Evolutionary conservation across 202 grass and related monocot genomes (phyloP).

Genomic region (Thinopyrum obtusiflorum): DNA sequence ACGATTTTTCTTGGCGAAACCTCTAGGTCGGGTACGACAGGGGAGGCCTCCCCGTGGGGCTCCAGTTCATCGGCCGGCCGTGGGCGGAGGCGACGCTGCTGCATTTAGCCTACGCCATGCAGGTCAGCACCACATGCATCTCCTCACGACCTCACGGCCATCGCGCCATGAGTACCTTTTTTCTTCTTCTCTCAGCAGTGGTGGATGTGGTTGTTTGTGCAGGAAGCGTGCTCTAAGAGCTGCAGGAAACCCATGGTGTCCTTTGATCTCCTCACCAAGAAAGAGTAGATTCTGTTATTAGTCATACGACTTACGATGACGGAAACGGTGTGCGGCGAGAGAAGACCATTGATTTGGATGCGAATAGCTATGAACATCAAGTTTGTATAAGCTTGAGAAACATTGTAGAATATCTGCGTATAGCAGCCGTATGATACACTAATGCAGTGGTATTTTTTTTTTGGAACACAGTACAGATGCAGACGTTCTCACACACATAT

Average conservation of each 20-base stretch:
- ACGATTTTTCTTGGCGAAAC: not conserved
- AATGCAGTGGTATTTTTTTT: too few species aligned
- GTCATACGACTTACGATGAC: not conserved
- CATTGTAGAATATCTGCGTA: too few species aligned
- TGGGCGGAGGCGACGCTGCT: conserved; percentile 91
- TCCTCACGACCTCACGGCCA: too few species aligned
- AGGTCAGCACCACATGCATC: conserved; percentile 25
- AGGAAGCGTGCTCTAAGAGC: conserved; percentile 50
- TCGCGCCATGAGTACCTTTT: not conserved
- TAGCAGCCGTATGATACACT: too few species aligned
- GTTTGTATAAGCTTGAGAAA: too few species aligned
- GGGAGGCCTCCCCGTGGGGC: conserved; percentile 66
- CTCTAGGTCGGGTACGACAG: conserved; percentile 62
- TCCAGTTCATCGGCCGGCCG: conserved; percentile 83
- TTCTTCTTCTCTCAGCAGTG: not conserved
- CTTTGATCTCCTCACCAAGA: conserved; percentile 59
- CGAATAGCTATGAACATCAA: too few species aligned
- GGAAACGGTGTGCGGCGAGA: not conserved
- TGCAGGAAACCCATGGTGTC: conserved; percentile 54
- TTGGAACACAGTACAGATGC: too few species aligned
- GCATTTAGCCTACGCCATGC: conserved; percentile 71
- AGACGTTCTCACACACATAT: too few species aligned
- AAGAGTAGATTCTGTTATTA: not conserved
- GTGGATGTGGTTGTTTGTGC: conserved; percentile 2
- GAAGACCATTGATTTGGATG: not conserved